These are phyloP conservation scores for Aspergillus phoenicis DNA, from an alignment of 2,329 filamentous ascomycete species.

Conservation along the genomic window DNA sequence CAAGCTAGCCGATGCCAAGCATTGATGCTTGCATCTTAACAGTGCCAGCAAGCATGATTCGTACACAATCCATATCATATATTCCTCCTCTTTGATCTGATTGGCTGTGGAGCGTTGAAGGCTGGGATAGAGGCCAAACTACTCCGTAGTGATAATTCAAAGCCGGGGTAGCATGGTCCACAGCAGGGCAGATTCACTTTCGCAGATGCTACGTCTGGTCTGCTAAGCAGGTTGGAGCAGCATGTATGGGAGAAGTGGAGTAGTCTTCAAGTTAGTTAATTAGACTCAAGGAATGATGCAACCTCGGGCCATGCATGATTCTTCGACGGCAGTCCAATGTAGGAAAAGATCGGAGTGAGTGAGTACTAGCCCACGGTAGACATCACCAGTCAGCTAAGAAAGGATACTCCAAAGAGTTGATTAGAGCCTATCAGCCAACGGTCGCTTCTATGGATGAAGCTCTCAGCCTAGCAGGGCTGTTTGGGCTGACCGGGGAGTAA, in stretches of 20 bases:
- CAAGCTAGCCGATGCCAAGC: neutral
- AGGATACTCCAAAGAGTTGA: too few species aligned
- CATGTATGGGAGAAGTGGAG: neutral
- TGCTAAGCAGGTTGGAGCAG: neutral
- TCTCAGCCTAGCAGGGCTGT: neutral
- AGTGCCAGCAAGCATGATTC: neutral
- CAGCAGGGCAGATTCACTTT: neutral
- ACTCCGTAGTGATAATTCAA: neutral
- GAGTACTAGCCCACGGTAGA: neutral
- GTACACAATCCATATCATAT: neutral
- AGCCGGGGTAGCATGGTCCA: neutral
- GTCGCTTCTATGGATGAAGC: neutral
- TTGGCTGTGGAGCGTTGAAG: neutral
- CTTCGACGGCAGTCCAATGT: neutral
- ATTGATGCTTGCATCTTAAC: neutral
- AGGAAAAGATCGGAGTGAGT: neutral
- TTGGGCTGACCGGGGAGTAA: neutral
- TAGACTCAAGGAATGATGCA: neutral
- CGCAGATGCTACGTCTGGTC: neutral
- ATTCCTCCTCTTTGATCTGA: neutral
- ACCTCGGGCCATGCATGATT: neutral
- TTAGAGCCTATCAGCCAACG: neutral
- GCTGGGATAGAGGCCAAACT: neutral
- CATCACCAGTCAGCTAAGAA: neutral
- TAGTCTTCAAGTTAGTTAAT: neutral